phyloP scores from a whole-genome alignment of 345 rosid species.

The Eucalyptus rudis region DNA sequence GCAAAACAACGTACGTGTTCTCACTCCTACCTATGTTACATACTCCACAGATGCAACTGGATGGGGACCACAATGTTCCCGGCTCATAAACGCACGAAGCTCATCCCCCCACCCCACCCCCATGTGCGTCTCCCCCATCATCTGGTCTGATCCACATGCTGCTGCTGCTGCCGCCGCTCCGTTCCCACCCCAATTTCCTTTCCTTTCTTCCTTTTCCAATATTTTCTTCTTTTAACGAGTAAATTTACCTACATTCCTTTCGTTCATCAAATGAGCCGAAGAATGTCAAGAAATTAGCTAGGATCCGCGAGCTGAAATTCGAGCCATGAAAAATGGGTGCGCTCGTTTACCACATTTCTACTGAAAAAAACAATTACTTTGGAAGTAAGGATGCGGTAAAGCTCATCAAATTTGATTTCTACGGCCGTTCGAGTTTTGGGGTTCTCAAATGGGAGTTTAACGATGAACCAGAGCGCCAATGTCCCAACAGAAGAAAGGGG shows the following conservation, averaged over 20 bases:
- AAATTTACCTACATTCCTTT: not conserved
- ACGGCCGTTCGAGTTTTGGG: not conserved
- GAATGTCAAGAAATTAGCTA: not conserved
- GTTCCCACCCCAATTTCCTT: not conserved
- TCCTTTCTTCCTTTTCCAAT: not conserved
- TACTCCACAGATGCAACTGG: not conserved
- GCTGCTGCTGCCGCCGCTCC: not conserved
- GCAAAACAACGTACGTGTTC: not conserved
- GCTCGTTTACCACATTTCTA: not conserved
- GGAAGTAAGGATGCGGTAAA: not conserved
- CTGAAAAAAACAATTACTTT: not conserved
- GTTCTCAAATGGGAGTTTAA: not conserved
- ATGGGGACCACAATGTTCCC: not conserved
- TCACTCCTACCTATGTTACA: too few relatives aligned
- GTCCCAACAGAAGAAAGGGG: not conserved
- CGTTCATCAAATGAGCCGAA: not conserved
- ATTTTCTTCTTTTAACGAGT: not conserved
- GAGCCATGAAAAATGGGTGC: not conserved
- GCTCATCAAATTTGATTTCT: not conserved
- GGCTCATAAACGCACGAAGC: not conserved
- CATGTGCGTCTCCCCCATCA: not conserved
- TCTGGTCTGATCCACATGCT: not conserved
- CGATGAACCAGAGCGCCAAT: not conserved
- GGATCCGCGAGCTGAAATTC: not conserved
- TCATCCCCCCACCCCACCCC: not conserved